Conservation (phyloP, 352 stramenopile species). For the Phytophthora fragariae region DNA sequence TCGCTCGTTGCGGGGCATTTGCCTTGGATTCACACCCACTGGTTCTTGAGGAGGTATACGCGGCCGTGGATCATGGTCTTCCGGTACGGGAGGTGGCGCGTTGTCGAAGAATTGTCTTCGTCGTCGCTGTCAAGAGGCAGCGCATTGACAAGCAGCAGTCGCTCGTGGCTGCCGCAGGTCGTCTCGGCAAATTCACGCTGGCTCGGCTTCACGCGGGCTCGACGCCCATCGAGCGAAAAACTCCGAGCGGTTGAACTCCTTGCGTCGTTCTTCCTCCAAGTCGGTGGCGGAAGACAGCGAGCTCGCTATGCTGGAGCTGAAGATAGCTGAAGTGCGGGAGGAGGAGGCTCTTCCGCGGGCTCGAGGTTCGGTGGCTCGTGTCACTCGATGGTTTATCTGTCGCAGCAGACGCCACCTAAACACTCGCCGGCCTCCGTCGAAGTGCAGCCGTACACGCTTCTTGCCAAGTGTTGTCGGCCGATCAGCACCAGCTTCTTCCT, state of each 20-base stretch:
- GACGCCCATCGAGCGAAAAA: slow-evolving; percentile 7
- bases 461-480: neutral
- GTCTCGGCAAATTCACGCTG: slow-evolving; percentile 17
- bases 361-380: neutral
- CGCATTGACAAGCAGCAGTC: slow-evolving; percentile 18
- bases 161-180: slow-evolving; percentile 15
- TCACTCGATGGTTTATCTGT: neutral
- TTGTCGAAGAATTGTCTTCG: neutral
- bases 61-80: slow-evolving; percentile 12
- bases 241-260: slow-evolving; percentile 9
- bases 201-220: neutral
- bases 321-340: slow-evolving; percentile 4
- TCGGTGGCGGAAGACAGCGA: slow-evolving; percentile 29
- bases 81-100: slow-evolving; percentile 26
- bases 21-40: slow-evolving; percentile 27
- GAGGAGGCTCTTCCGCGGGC: neutral
- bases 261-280: slow-evolving; percentile 23
- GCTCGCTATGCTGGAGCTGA: slow-evolving; percentile 15
- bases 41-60: slow-evolving; percentile 18
- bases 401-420: slow-evolving; percentile 3
- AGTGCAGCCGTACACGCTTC: neutral
- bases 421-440: slow-evolving; percentile 6
- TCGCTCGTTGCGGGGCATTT: neutral
- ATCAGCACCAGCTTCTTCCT: neutral
- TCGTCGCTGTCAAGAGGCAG: slow-evolving; percentile 23